These are phyloP conservation scores for Haplosporangium sp. DNA, from an alignment of 371 early-diverging fungal genomes.

Conservation along the genomic window DNA sequence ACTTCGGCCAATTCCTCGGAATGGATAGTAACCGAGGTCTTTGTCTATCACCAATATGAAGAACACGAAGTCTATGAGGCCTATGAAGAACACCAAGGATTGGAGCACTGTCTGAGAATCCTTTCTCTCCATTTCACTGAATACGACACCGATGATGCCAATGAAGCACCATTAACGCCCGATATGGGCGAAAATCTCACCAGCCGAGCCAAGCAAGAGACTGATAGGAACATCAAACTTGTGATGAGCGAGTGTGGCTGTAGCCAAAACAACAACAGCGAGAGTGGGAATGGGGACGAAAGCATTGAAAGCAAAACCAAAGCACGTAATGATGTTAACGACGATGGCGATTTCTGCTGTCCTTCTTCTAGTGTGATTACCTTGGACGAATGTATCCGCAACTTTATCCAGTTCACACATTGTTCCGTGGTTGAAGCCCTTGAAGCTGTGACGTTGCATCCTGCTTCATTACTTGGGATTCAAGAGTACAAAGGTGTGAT, in stretches of 20 bases:
- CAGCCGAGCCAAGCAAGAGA: not conserved
- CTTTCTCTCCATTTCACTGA: slow-evolving; percentile 30
- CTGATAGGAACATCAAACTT: not conserved
- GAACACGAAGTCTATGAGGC: slow-evolving; percentile 36
- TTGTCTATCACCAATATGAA: slow-evolving; percentile 34
- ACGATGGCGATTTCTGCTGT: slow-evolving; percentile 49
- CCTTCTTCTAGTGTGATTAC: slow-evolving; percentile 68
- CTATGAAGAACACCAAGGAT: slow-evolving; percentile 44
- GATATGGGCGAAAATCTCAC: not conserved
- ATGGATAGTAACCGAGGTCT: slow-evolving; percentile 11
- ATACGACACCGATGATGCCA: slow-evolving; percentile 16
- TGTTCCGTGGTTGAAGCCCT: slow-evolving; percentile 87
- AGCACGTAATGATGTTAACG: slow-evolving; percentile 21
- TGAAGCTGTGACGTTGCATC: slow-evolving; percentile 88
- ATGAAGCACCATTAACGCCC: not conserved
- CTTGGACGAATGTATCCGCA: slow-evolving; percentile 81
- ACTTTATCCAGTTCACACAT: slow-evolving; percentile 84
- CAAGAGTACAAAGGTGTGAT: slow-evolving; percentile 80
- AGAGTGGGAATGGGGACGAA: slow-evolving; percentile 4
- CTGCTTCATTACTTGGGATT: slow-evolving; percentile 83
- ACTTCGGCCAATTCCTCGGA: not conserved
- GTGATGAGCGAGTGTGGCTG: slow-evolving; percentile 42
- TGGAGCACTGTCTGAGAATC: slow-evolving; percentile 32
- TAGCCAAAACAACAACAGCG: slow-evolving; percentile 6
- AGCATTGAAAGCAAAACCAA: not conserved